These are phyloP conservation scores for Aureobasidium musti DNA, from an alignment of 2,329 filamentous ascomycete genomes.

Conservation along the genomic window DNA sequence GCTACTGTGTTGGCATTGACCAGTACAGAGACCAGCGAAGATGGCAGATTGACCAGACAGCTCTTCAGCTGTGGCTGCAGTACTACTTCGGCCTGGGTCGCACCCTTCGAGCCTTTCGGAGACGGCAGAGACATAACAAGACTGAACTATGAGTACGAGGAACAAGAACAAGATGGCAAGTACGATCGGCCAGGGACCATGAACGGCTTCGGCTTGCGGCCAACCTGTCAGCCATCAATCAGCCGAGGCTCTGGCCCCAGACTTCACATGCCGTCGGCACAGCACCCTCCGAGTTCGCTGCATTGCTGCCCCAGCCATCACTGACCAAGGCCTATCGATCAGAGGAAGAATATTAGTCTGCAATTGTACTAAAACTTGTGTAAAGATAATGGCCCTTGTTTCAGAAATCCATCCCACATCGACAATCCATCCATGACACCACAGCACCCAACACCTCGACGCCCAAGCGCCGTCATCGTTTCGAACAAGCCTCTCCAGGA, in stretches of 20 bases:
- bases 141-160: neutral
- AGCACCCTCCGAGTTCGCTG: neutral
- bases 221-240: constrained; percentile 7
- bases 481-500: neutral
- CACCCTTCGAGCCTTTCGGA: neutral
- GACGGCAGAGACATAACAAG: constrained; percentile 1
- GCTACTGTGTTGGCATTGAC: constrained; percentile 84
- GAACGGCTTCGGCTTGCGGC: constrained; percentile 18
- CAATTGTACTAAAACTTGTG: constrained; percentile 1
- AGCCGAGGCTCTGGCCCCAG: constrained; percentile 15
- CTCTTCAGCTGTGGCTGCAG: constrained; percentile 81
- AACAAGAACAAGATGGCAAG: constrained; percentile 8
- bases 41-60: constrained; percentile 89
- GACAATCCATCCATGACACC: neutral
- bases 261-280: constrained; percentile 18
- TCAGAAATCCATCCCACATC: neutral
- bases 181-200: neutral
- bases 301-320: neutral
- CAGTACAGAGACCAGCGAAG: constrained; percentile 78
- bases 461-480: constrained; percentile 1
- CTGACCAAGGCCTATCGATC: neutral
- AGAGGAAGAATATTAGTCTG: constrained; percentile 2
- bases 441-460: neutral
- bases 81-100: constrained; percentile 68
- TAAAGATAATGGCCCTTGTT: neutral